Evolutionary conservation across 768 basidiomycete species (phyloP).

Genomic region (Baorangia bicolor): DNA sequence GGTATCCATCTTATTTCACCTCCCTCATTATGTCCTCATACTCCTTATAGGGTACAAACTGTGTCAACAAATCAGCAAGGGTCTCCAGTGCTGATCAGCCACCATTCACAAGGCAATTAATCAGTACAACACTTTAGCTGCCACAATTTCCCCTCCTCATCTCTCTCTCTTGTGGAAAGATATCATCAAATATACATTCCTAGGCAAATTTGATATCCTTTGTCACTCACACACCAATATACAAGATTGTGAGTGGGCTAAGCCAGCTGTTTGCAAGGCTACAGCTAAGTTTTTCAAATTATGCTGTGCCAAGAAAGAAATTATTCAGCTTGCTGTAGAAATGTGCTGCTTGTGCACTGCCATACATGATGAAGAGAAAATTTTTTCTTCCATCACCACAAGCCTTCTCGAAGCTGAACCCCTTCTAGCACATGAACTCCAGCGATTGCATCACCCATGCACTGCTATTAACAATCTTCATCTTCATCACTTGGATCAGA

Average conservation of each 20-base stretch:
- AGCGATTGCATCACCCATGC: no score
- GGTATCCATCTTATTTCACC: no score
- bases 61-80: not conserved
- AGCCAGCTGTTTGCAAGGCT: not conserved
- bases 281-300: not conserved
- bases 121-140: no score
- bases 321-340: not conserved
- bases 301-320: not conserved
- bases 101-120: not conserved
- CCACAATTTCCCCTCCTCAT: no score
- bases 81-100: not conserved
- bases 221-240: not conserved
- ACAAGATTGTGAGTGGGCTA: not conserved
- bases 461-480: no score
- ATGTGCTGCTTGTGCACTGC: not conserved
- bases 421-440: no score
- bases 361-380: not conserved
- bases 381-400: no score
- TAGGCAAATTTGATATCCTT: not conserved
- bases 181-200: not conserved
- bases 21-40: no score
- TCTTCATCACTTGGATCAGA: no score
- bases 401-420: no score
- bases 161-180: not conserved
- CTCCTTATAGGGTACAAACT: not conserved